phyloP scores from a whole-genome alignment of 2,329 filamentous ascomycete species.

The Chaetomium olivaceum region DNA sequence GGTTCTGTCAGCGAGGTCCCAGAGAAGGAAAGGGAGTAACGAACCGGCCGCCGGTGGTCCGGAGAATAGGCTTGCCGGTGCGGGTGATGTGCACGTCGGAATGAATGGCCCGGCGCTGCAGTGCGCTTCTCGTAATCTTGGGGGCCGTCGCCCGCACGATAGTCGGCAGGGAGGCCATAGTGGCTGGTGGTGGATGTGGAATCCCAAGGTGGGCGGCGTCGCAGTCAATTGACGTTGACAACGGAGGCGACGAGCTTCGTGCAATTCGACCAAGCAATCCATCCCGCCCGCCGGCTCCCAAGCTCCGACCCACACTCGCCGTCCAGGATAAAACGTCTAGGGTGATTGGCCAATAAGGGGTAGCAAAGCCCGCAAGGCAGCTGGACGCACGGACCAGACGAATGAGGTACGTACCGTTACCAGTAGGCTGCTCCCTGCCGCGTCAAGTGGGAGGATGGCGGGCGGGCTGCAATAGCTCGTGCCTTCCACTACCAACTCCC shows the following conservation, averaged over 20 bases:
- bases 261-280: conserved; percentile 21
- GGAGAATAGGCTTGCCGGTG: conserved; percentile 93
- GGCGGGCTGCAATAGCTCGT: conserved; percentile 5
- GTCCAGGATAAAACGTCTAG: neutral
- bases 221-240: conserved; percentile 36
- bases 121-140: conserved; percentile 48
- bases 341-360: conserved; percentile 28
- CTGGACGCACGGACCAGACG: conserved; percentile 1
- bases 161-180: conserved; percentile 59
- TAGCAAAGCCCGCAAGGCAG: conserved; percentile 10
- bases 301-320: conserved; percentile 30
- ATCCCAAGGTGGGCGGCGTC: conserved; percentile 37
- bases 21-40: conserved; percentile 51
- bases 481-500: conserved; percentile 18
- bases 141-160: conserved; percentile 54
- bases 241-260: conserved; percentile 30
- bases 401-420: conserved; percentile 27
- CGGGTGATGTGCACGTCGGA: conserved; percentile 91
- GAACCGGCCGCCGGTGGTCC: conserved; percentile 84
- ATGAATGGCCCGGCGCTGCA: conserved; percentile 53
- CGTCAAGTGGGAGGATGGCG: conserved; percentile 36
- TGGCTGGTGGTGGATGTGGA: conserved; percentile 37
- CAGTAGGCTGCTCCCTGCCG: conserved; percentile 46
- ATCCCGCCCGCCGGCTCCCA: conserved; percentile 20
- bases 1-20: conserved; percentile 16